Base-by-base conservation (phyloP, 176 grass and related monocot species). In the Musa troglodytarum region DNA sequence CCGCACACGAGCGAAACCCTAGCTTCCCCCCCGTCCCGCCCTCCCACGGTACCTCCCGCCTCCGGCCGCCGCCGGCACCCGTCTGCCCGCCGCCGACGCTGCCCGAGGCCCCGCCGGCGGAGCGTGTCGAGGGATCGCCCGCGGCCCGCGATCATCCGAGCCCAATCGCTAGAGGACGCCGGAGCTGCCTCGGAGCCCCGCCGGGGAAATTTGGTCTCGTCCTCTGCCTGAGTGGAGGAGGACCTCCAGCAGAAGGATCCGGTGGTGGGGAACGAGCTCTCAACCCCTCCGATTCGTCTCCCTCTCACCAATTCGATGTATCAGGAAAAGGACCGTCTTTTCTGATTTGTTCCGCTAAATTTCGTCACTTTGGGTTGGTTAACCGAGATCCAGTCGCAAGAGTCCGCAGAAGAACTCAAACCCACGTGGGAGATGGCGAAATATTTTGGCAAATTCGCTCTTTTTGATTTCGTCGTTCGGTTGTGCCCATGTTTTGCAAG, bases 1-100 rank as follows among this genome's bases (percentile, higher is more conserved):
- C 8, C 54, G 52, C 56, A 70, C 89, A 82, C 71, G 89, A 77
- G 84, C 74, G 71, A 72, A 92, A 86, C 86, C 84, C 82, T 87
- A 87, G 80, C 14, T 52, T 54, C 71, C 51, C 4, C 4, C 49
- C 17, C 6, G 19, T 10, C 52, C 54, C 20, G 21, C 22, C 34
- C 9, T 15, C 69, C 26, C 50, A 23, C 65, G 21, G 17, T 3
- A 55, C 56, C 34, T 21, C 17, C 25, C 15, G 71, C 55, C 83
- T 52, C 77, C 80, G 79, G 74, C 79, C 14, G 50, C 29, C 67
- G 65, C 65, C 71, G 72, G 83, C 19, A 54, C 50, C 34, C 74
- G 56, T 58, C 54, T 2, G 0, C 15, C 52, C 10, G 9, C 85
- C 67, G 11, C 58, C 59, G 6, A 25, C 34, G 13, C 72, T 17